phyloP scores from a whole-genome alignment of 2,329 filamentous ascomycete genomes.

The Pseudogymnoascus sp. region DNA sequence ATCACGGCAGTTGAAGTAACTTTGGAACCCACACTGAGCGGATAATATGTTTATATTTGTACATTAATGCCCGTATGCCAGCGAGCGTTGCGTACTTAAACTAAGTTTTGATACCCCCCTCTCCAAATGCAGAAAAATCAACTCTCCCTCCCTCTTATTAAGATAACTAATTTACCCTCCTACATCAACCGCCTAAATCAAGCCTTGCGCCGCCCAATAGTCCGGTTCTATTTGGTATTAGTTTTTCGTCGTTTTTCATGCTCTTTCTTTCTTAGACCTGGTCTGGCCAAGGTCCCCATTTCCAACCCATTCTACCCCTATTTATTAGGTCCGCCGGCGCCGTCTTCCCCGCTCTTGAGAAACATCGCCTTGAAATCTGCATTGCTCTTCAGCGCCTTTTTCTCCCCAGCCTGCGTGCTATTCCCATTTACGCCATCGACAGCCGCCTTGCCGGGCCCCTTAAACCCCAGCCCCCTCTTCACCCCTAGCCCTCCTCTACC shows the following conservation, averaged over 20 bases:
- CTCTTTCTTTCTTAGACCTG: background rate
- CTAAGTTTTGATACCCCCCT: background rate
- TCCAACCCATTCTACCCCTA: background rate
- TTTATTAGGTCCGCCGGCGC: background rate
- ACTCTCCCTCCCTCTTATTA: background rate
- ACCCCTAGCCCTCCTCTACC: slow-evolving; percentile 30
- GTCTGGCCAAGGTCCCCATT: background rate
- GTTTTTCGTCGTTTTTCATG: slow-evolving; percentile 5
- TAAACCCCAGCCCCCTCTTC: slow-evolving; percentile 28
- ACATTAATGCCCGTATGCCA: slow-evolving; percentile 2
- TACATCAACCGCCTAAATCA: background rate
- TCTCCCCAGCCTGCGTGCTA: slow-evolving; percentile 19
- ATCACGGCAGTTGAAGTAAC: background rate
- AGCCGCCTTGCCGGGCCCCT: background rate
- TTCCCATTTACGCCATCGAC: slow-evolving; percentile 14
- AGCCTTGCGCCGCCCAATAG: slow-evolving; percentile 2
- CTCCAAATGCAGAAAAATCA: slow-evolving; percentile 1
- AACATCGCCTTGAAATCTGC: slow-evolving; percentile 47
- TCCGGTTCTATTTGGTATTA: slow-evolving; percentile 6
- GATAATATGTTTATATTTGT: background rate
- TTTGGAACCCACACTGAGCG: background rate
- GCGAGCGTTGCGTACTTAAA: background rate
- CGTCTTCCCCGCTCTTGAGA: slow-evolving; percentile 1
- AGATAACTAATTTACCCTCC: background rate
- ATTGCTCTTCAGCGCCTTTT: slow-evolving; percentile 40